These are phyloP conservation scores for Brassica cretica DNA, from an alignment of 345 rosid genomes.

Conservation along the genomic window DNA sequence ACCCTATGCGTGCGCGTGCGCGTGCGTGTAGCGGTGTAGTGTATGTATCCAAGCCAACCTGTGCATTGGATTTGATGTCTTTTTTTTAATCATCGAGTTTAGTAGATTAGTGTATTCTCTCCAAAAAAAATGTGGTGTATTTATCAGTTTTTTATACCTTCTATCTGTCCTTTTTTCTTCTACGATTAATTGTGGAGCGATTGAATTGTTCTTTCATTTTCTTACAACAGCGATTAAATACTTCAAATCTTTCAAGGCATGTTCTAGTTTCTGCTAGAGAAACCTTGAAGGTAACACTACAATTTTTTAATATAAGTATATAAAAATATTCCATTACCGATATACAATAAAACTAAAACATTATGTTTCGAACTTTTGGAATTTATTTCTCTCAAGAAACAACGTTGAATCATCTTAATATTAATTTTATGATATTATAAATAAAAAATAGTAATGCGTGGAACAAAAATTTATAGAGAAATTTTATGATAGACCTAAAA, in stretches of 20 bases:
- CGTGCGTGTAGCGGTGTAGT: neutral
- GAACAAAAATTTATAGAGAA: neutral
- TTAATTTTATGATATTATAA: too few relatives aligned
- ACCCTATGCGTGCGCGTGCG: conserved; percentile 12
- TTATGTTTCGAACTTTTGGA: too few relatives aligned
- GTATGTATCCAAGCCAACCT: conserved; percentile 1
- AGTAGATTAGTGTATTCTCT: neutral
- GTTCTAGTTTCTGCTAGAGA: too few relatives aligned
- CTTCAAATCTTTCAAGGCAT: too few relatives aligned
- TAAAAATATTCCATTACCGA: too few relatives aligned
- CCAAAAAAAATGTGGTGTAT: neutral
- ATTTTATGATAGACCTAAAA: too few relatives aligned
- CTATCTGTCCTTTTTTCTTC: neutral
- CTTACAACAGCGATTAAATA: neutral
- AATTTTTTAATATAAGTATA: too few relatives aligned
- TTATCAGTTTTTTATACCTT: neutral
- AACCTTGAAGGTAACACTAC: too few relatives aligned
- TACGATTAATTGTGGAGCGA: neutral
- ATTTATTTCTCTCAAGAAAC: too few relatives aligned
- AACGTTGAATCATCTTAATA: too few relatives aligned
- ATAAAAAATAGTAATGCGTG: too few relatives aligned
- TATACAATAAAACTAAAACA: too few relatives aligned
- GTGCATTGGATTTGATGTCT: conserved; percentile 15
- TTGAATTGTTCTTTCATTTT: neutral
- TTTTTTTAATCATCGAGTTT: neutral